Evolutionary conservation across 2,329 filamentous ascomycete genomes (phyloP).

Genomic region (Epichloe festucae): DNA sequence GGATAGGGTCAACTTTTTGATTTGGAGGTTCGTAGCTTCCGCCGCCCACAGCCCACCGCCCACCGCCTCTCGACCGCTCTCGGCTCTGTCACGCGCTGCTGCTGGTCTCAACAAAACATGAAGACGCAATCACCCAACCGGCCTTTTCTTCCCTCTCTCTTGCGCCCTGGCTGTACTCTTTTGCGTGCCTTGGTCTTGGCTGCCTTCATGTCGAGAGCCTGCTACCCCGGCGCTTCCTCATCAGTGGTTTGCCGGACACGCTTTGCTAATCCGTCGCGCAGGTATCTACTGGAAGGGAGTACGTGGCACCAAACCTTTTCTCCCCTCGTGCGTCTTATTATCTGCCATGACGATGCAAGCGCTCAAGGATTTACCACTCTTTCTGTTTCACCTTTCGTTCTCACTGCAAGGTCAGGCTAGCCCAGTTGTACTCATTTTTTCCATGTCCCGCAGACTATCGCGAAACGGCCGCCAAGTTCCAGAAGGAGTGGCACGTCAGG

Average conservation of each 20-base stretch:
- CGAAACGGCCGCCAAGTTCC: slow-evolving; percentile 54
- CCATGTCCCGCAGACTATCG: slow-evolving; percentile 41
- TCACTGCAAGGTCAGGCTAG: neutral
- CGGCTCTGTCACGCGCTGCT: neutral
- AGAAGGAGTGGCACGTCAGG: slow-evolving; percentile 54
- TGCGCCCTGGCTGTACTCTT: slow-evolving; percentile 3
- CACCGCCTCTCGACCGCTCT: neutral
- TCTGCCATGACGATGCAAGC: neutral
- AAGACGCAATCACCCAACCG: slow-evolving; percentile 1
- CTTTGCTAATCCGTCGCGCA: slow-evolving; percentile 15
- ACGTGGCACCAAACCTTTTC: slow-evolving; percentile 25
- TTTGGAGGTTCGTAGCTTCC: slow-evolving; percentile 49
- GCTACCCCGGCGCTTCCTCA: slow-evolving; percentile 5
- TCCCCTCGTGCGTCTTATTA: neutral
- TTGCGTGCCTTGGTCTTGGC: slow-evolving; percentile 7
- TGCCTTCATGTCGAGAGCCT: slow-evolving; percentile 7
- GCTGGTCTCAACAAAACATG: neutral
- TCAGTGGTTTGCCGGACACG: slow-evolving; percentile 1
- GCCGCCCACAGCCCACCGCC: slow-evolving; percentile 8
- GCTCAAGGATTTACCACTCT: neutral
- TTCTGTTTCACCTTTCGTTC: neutral
- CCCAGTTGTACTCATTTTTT: neutral
- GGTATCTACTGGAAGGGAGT: slow-evolving; percentile 51
- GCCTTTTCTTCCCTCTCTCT: slow-evolving; percentile 3
- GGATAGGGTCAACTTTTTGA: slow-evolving; percentile 56